Conservation (phyloP, 345 rosid genomes). For the Salix viminalis region DNA sequence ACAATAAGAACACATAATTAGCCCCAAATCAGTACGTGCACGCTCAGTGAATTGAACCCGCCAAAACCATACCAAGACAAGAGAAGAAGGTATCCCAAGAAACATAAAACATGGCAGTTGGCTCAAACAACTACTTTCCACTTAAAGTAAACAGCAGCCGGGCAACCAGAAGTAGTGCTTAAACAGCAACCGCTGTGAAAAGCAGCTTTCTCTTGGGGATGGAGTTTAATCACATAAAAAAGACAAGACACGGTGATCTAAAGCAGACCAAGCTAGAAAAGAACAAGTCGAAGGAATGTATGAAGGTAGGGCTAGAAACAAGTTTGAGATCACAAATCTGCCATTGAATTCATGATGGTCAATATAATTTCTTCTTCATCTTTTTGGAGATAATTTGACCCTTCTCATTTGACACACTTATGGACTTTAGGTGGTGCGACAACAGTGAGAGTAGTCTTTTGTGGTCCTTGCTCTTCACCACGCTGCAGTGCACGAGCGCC, state of each 20-base stretch:
- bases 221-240: not conserved
- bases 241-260: not conserved
- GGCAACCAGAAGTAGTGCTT: not conserved
- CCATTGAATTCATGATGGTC: not conserved
- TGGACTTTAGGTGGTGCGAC: too few relatives aligned
- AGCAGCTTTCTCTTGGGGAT: not conserved
- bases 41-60: not conserved
- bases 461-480: too few relatives aligned
- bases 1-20: not conserved
- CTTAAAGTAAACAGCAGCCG: not conserved
- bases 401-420: too few relatives aligned
- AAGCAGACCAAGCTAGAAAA: not conserved
- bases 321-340: not conserved
- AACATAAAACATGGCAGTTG: not conserved
- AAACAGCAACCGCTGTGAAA: not conserved
- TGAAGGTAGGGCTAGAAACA: not conserved
- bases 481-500: too few relatives aligned
- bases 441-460: too few relatives aligned
- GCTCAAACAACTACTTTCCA: not conserved
- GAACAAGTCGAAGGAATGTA: not conserved
- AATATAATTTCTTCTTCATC: not conserved
- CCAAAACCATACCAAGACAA: not conserved
- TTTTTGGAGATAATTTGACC: not conserved
- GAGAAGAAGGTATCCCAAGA: not conserved
- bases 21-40: not conserved